Conservation (phyloP, 2,329 filamentous ascomycete genomes). For the Colletotrichum gloeosporioides region DNA sequence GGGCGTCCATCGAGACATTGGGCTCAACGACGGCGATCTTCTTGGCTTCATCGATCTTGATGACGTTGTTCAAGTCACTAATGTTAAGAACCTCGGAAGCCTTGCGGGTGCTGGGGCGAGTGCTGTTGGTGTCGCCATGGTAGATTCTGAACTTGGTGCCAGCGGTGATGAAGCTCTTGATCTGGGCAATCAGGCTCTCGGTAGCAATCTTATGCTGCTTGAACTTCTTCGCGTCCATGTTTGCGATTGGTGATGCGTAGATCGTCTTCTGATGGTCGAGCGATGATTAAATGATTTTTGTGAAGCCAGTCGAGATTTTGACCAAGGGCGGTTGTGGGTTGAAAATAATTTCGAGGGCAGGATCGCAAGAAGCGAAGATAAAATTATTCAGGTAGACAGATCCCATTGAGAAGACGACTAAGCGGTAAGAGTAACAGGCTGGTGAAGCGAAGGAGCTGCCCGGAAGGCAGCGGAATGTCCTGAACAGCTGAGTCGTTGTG, state of each 20-base stretch:
- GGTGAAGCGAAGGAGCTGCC: neutral
- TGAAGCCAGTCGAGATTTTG: neutral
- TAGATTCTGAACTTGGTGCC: conserved; percentile 70
- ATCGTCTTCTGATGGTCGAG: neutral
- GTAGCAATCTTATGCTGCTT: conserved; percentile 35
- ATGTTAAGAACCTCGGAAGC: conserved; percentile 68
- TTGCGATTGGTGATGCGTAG: neutral
- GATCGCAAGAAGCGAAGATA: neutral
- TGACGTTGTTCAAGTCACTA: conserved; percentile 66
- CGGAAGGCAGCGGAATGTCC: neutral
- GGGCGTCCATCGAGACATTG: conserved; percentile 71
- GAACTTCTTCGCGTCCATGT: neutral
- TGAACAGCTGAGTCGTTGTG: neutral
- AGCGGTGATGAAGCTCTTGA: conserved; percentile 46
- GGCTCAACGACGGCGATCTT: conserved; percentile 69
- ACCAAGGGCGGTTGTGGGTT: neutral
- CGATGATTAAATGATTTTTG: neutral
- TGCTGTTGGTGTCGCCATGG: conserved; percentile 79
- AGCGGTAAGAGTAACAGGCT: neutral
- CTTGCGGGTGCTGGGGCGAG: conserved; percentile 57
- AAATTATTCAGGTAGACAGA: neutral
- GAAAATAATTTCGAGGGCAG: neutral
- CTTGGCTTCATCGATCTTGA: conserved; percentile 58
- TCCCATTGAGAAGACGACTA: neutral
- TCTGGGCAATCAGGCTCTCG: conserved; percentile 42